Conservation (phyloP, 345 rosid species). For the Raphanus raphanistrum region DNA sequence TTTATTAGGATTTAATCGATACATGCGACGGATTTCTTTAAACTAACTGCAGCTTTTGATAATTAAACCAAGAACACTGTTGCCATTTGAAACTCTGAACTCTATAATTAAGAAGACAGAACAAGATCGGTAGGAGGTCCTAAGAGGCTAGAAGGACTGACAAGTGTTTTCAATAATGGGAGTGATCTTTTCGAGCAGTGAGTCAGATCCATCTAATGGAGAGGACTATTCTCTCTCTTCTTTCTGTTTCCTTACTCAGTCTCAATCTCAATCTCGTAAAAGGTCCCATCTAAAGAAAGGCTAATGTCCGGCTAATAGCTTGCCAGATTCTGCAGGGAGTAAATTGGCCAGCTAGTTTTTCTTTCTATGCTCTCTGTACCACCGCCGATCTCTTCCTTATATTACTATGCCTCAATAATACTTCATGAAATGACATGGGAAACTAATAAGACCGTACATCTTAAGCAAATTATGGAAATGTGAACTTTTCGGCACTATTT, state of each 20-base stretch:
- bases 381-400: conserved; percentile 4
- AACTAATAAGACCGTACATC: not conserved
- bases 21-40: too few species aligned
- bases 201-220: conserved; percentile 41
- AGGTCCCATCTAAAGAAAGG: conserved; percentile 42
- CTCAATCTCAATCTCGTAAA: conserved; percentile 12
- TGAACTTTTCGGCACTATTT: not conserved
- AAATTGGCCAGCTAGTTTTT: conserved; percentile 39
- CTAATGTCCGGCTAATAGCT: conserved; percentile 27
- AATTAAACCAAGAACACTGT: not conserved
- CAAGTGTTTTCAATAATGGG: conserved; percentile 40
- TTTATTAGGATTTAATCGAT: too few species aligned
- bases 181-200: conserved; percentile 43
- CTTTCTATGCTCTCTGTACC: conserved; percentile 33
- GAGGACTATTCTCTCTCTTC: conserved; percentile 32
- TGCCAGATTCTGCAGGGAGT: conserved; percentile 42
- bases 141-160: conserved; percentile 27
- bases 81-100: not conserved
- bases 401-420: not conserved
- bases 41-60: not conserved
- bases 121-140: conserved; percentile 26
- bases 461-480: not conserved
- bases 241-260: not conserved
- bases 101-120: conserved; percentile 32
- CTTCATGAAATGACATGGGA: not conserved